Evolutionary conservation across 139 green algal species (phyloP), one percentile per base, ranked within the genome.

Genomic region (Coelastrella sp.): DNA sequence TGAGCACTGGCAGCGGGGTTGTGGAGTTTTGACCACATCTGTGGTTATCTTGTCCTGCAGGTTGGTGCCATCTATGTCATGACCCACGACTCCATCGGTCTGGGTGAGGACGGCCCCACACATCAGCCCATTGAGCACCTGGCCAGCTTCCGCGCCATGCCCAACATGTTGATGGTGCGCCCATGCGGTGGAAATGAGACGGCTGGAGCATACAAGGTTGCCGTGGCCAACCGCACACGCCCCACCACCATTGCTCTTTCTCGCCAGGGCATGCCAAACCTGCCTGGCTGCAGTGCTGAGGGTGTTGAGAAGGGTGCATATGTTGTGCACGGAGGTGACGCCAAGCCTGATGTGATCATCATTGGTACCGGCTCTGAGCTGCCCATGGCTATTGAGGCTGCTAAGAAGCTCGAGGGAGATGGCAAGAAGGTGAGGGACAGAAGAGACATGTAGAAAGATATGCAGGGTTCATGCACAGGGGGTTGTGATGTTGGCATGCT

Each of bases 41-140:
- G 37, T 34, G 23, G 40, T 19, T 25, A 48, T 17, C 53, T 40
- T 30, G 9, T 35, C 37, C 30, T 32, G 23, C 86, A 93, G 89
- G 88, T 93, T 41, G 96, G 96, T 77, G 91, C 92, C 43, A 94
- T 99, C 86, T 98, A 94, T 81, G 97, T 99, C 51, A 99, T 99
- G 96, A 99, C 97, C 63, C 97, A 99, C 92, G 97, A 99, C 93
- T 99, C 96, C 73, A 99, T 99, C 86, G 97, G 97, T 85, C 94
- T 99, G 84, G 97, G 97, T 85, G 97, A 99, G 96, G 97, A 99
- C 85, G 97, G 97, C 89, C 97, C 97, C 89, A 99, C 97, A 83
- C 97, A 99, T 88, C 96, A 99, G 95, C 95, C 95, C 13, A 90
- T 99, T 51, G 97, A 99, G 96, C 97, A 99, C 91, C 91, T 99